Percentiles rank a stretch among this genome's conserved stretches.
These are phyloP conservation scores for Plasmodium yoelii DNA, from an alignment of 169 alveolate species.

Conservation along the genomic window DNA sequence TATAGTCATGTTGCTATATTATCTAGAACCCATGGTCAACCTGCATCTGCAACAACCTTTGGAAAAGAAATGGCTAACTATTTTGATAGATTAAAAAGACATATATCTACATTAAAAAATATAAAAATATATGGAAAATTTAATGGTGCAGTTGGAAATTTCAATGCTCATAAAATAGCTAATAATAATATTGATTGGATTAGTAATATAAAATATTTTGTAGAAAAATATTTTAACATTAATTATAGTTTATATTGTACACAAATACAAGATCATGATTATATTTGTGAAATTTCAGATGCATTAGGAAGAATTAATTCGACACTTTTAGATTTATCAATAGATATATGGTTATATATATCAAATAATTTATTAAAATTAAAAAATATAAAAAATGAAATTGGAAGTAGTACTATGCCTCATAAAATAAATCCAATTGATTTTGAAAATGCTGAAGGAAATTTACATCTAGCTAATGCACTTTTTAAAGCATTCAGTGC, in stretches of 20 bases:
- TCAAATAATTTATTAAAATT: constrained; percentile 82
- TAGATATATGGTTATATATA: constrained; percentile 96
- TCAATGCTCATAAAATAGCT: constrained; percentile 93
- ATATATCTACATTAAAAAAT: constrained; percentile 44
- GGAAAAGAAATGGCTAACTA: constrained; percentile 96
- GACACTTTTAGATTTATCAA: constrained; percentile 90
- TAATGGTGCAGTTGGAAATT: constrained; percentile 97
- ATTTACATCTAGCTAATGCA: constrained; percentile 93
- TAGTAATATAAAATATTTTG: constrained; percentile 81
- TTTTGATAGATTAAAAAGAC: constrained; percentile 63
- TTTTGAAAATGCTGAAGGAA: constrained; percentile 98
- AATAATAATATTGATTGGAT: constrained; percentile 94
- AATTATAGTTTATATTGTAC: constrained; percentile 93
- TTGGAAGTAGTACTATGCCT: constrained; percentile 98
- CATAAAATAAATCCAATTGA: constrained; percentile 98
- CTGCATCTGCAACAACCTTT: constrained; percentile 97
- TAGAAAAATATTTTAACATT: constrained; percentile 87
- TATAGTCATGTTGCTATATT: constrained; percentile 92
- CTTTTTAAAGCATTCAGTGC: constrained; percentile 88
- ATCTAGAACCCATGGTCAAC: constrained; percentile 97
- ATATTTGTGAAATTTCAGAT: constrained; percentile 91
- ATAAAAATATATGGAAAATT: constrained; percentile 91
- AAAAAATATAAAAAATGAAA: constrained; percentile 88
- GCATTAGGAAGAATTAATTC: constrained; percentile 89
- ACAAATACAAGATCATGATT: constrained; percentile 96